Percentiles rank a stretch among this genome's conserved stretches.
Evolutionary conservation across 306 rosid genomes (phyloP).

Genomic region (Acacia acuminata): DNA sequence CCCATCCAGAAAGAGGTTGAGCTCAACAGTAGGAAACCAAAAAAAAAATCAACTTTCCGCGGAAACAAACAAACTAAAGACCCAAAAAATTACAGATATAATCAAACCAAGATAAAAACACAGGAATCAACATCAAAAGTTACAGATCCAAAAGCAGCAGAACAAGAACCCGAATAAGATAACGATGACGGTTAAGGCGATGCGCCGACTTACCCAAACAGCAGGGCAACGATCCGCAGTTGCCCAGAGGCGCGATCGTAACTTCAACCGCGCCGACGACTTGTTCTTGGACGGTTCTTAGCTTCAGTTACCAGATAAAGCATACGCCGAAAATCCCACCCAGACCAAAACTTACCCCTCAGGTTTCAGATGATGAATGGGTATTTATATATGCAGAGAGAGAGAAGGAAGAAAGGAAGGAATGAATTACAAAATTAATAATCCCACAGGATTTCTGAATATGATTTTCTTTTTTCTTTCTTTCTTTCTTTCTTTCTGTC

Average conservation of each 20-base stretch:
- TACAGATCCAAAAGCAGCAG: slow-evolving; percentile 36
- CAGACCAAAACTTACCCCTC: slow-evolving; percentile 17
- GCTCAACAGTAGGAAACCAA: not conserved
- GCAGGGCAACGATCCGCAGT: slow-evolving; percentile 36
- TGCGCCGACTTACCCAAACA: slow-evolving; percentile 54
- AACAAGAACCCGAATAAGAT: not conserved
- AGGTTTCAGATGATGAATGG: not conserved
- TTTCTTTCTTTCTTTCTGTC: not conserved
- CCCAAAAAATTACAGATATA: not conserved
- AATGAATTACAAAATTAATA: not conserved
- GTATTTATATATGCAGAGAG: slow-evolving; percentile 15
- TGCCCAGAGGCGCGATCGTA: slow-evolving; percentile 35
- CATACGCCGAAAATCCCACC: slow-evolving; percentile 34
- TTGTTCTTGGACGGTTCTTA: not conserved
- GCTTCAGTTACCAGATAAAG: slow-evolving; percentile 38
- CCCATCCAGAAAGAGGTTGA: slow-evolving; percentile 11
- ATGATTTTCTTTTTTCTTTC: not conserved
- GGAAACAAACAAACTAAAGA: slow-evolving; percentile 8
- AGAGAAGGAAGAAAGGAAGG: not conserved
- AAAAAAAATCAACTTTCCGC: slow-evolving; percentile 22
- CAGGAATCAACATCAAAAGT: slow-evolving; percentile 18
- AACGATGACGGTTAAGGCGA: not conserved
- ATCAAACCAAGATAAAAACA: not conserved
- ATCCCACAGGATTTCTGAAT: slow-evolving; percentile 28
- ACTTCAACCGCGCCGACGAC: slow-evolving; percentile 31